Conservation (phyloP, 345 rosid genomes). For the Orychophragmus violaceus region DNA sequence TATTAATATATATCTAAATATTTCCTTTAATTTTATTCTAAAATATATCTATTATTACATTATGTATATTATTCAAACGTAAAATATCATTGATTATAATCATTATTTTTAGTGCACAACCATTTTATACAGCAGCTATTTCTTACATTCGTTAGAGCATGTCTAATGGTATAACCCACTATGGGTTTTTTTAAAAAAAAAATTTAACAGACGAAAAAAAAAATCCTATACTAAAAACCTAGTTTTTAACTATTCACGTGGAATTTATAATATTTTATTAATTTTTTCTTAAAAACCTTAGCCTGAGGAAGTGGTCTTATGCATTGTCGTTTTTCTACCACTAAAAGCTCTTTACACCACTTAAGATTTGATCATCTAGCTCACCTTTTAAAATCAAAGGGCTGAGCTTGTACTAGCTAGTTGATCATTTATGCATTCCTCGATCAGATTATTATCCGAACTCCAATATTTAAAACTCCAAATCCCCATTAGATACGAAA, state of each 20-base stretch:
- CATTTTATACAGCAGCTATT: neutral
- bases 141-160: neutral
- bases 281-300: too few relatives aligned
- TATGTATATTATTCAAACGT: neutral
- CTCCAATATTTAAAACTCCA: neutral
- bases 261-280: too few relatives aligned
- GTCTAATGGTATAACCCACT: too few relatives aligned
- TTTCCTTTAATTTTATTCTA: too few relatives aligned
- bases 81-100: neutral
- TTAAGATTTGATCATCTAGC: neutral
- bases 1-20: too few relatives aligned
- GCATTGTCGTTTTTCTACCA: neutral
- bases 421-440: neutral
- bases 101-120: neutral
- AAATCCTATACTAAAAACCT: too few relatives aligned
- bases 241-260: too few relatives aligned
- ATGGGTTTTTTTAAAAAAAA: too few relatives aligned
- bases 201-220: too few relatives aligned
- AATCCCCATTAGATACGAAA: constrained; percentile 1
- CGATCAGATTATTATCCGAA: neutral
- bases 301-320: too few relatives aligned
- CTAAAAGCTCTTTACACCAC: neutral
- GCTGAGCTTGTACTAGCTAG: neutral
- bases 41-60: too few relatives aligned
- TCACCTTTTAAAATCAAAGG: neutral